These are phyloP conservation scores for Fallopia convolvulus DNA, from an alignment of 148 eudicot genomes.

Conservation along the genomic window DNA sequence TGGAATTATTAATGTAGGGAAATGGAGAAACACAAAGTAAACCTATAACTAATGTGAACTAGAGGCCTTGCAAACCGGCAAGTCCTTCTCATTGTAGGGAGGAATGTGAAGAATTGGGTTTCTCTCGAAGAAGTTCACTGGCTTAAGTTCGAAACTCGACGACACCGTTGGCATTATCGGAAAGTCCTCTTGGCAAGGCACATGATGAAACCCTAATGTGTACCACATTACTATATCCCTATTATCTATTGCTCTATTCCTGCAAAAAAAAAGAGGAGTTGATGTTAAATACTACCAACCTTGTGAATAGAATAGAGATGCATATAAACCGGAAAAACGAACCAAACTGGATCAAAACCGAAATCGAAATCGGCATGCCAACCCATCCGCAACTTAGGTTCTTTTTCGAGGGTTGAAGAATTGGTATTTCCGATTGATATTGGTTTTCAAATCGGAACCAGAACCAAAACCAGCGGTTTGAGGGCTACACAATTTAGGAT, in stretches of 20 bases:
- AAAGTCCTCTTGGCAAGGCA: slow-evolving; percentile 88
- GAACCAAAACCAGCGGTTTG: too few species aligned
- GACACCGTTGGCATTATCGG: slow-evolving; percentile 93
- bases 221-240: slow-evolving; percentile 83
- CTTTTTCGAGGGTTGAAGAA: too few species aligned
- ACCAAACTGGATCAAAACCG: background rate
- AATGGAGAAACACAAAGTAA: background rate
- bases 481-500: too few species aligned
- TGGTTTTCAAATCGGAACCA: too few species aligned
- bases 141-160: slow-evolving; percentile 78
- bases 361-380: too few species aligned
- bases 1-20: too few species aligned
- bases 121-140: slow-evolving; percentile 80
- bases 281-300: too few species aligned
- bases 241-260: slow-evolving; percentile 72
- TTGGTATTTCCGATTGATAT: too few species aligned
- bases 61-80: slow-evolving; percentile 42
- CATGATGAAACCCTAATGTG: slow-evolving; percentile 80
- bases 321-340: background rate
- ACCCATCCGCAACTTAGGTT: too few species aligned
- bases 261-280: slow-evolving; percentile 23
- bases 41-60: slow-evolving; percentile 19
- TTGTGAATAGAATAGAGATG: too few species aligned
- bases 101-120: slow-evolving; percentile 65
- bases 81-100: slow-evolving; percentile 47